Evolutionary conservation across 2,329 filamentous ascomycete species (phyloP), one percentile per base, ranked within the genome.

Genomic region (Hymenoscyphus occultus): DNA sequence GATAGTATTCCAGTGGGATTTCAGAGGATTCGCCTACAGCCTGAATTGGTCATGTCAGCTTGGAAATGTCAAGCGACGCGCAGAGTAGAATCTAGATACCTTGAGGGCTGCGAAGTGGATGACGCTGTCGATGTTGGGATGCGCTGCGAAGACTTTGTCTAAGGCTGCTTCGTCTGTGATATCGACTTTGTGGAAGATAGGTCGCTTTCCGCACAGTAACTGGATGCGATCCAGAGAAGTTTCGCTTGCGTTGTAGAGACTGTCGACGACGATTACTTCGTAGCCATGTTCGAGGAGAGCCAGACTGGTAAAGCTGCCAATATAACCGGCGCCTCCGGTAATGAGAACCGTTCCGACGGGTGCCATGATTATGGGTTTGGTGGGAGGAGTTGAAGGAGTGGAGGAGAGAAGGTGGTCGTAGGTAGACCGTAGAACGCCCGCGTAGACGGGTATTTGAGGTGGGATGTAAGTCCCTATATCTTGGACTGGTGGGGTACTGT

Each of bases 21-120:
- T 96, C 92, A 75, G 85, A 88, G 62, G 94, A 98, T 81, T 99
- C 94, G 75, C 95, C 95, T 67, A 99, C 95, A 58, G 96, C 94
- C 92, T 96, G 72, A 39, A 19, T 22, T 60, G 28, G 60, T 16
- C 16, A 13, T 35, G 64, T 71, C 64, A 70, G 62, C 60, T 39
- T 66, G 67, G 54, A 63, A 58, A 31, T 39, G 16, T 40, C 6
- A 22, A 54, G n/a, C 39, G 42, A 51, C 5, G 74, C 13, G 22
- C n/a, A 51, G 45, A 10, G 45, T 12, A 40, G 16, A 5, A 54
- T 3, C 28, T 28, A 28, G 80, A 73, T 79, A 90, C 92, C 90
- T 99, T 99, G 72, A 99, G 85, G 31, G 95, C 95, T 69, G 95
- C 96, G 77, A 99, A 99, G 83, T 99, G 95, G 74, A 99, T 98